These are phyloP conservation scores for Ochetophila trinervis DNA, from an alignment of 306 rosid genomes.

Conservation along the genomic window DNA sequence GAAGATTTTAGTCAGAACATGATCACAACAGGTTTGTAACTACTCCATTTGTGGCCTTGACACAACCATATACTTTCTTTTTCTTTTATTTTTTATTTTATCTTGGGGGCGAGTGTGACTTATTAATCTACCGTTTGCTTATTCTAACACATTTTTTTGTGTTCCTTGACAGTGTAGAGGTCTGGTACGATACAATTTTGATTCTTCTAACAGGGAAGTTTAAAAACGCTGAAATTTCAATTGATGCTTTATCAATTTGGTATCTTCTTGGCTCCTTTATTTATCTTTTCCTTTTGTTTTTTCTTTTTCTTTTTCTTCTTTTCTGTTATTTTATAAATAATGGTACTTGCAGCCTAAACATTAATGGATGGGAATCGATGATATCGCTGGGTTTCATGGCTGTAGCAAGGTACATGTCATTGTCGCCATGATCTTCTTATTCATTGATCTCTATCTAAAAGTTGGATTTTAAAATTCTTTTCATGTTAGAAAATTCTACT, in stretches of 20 bases:
- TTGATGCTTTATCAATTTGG: constrained; percentile 62
- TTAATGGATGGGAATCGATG: constrained; percentile 63
- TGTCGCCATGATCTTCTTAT: too few species aligned
- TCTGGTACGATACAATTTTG: constrained; percentile 58
- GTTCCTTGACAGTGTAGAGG: constrained; percentile 43
- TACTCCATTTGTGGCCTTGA: too few species aligned
- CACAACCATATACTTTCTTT: too few species aligned
- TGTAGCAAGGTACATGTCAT: constrained; percentile 43
- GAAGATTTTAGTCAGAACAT: too few species aligned
- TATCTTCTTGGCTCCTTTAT: background rate
- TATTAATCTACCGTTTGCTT: too few species aligned
- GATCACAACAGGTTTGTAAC: too few species aligned
- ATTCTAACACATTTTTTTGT: constrained; percentile 7
- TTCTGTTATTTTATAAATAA: background rate
- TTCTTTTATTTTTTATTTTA: too few species aligned
- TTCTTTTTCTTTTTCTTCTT: too few species aligned
- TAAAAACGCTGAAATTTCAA: constrained; percentile 49
- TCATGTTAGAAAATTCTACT: too few species aligned
- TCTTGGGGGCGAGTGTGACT: too few species aligned
- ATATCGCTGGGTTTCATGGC: constrained; percentile 56
- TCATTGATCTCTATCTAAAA: too few species aligned
- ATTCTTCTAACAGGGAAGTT: constrained; percentile 52
- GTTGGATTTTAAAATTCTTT: background rate
- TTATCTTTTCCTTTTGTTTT: too few species aligned
- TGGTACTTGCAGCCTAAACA: constrained; percentile 42